These are phyloP conservation scores for Gilbertella persicaria DNA, from an alignment of 371 early-diverging fungal species.

Conservation along the genomic window DNA sequence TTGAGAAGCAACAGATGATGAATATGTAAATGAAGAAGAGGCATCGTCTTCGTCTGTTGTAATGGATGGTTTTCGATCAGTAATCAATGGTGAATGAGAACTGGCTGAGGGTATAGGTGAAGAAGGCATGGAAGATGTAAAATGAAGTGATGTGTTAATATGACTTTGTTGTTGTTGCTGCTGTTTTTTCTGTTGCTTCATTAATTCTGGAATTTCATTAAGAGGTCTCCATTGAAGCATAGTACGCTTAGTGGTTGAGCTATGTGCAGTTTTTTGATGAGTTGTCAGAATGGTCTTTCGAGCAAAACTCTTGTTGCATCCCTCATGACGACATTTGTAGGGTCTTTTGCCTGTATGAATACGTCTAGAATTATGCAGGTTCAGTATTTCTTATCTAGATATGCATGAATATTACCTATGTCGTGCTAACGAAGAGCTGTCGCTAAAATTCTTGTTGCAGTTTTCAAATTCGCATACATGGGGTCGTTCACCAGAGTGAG, in stretches of 20 bases:
- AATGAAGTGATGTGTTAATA: not conserved
- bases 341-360: slow-evolving; percentile 71
- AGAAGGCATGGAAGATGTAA: not conserved
- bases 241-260: slow-evolving; percentile 18
- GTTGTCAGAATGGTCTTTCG: slow-evolving; percentile 64
- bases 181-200: slow-evolving; percentile 2
- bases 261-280: slow-evolving; percentile 42
- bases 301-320: slow-evolving; percentile 60
- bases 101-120: not conserved
- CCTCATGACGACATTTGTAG: slow-evolving; percentile 56
- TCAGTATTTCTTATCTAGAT: not conserved
- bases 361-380: slow-evolving; percentile 26
- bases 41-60: not conserved
- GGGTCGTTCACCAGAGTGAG: slow-evolving; percentile 75
- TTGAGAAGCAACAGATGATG: not conserved
- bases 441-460: slow-evolving; percentile 57
- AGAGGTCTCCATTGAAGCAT: slow-evolving; percentile 36
- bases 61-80: not conserved
- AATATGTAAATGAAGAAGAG: not conserved
- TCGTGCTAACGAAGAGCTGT: slow-evolving; percentile 50
- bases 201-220: slow-evolving; percentile 22
- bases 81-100: not conserved
- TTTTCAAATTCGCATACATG: slow-evolving; percentile 62
- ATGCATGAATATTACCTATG: slow-evolving; percentile 27
- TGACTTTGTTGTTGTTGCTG: not conserved